Evolutionary conservation across 257 asterid genomes (phyloP).

Genomic region (Avicennia marina): DNA sequence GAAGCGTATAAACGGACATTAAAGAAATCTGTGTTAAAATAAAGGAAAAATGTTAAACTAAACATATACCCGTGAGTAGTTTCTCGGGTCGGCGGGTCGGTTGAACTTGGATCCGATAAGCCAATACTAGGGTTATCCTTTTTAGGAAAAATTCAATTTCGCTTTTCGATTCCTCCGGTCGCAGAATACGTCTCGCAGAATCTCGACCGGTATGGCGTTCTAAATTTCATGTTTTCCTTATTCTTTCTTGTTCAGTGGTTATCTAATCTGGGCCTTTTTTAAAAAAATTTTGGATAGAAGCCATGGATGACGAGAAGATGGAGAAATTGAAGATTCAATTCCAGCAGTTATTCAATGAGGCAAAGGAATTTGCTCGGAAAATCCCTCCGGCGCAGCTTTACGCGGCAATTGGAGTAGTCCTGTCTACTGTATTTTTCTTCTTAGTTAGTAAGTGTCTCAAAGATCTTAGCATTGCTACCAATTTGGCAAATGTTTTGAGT

Average conservation of each 20-base stretch:
- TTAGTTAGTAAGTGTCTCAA: slow-evolving; percentile 35
- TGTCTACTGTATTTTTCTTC: slow-evolving; percentile 36
- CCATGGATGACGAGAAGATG: slow-evolving; percentile 47
- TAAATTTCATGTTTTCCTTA: not conserved
- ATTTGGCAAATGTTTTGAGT: not conserved
- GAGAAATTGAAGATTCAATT: slow-evolving; percentile 46
- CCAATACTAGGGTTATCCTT: slow-evolving; percentile 5
- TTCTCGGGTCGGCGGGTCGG: not conserved
- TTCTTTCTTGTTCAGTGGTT: slow-evolving; percentile 20
- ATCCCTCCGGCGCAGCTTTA: slow-evolving; percentile 50
- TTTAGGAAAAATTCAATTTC: not conserved
- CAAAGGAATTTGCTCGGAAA: slow-evolving; percentile 31
- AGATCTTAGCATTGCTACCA: not conserved
- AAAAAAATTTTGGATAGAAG: not conserved
- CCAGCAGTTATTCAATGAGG: slow-evolving; percentile 29
- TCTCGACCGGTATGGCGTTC: slow-evolving; percentile 1
- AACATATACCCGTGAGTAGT: not conserved
- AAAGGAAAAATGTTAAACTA: not conserved
- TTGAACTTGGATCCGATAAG: not conserved
- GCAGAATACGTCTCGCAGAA: too few species aligned
- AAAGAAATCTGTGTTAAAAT: too few species aligned
- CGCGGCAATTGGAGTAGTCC: slow-evolving; percentile 43
- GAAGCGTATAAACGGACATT: too few species aligned
- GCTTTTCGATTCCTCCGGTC: not conserved
- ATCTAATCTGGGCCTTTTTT: not conserved